Percentiles rank a stretch among this genome's conserved stretches.
Conservation (phyloP, 805 yeast genomes). For the Hanseniaspora mollemarum region DNA sequence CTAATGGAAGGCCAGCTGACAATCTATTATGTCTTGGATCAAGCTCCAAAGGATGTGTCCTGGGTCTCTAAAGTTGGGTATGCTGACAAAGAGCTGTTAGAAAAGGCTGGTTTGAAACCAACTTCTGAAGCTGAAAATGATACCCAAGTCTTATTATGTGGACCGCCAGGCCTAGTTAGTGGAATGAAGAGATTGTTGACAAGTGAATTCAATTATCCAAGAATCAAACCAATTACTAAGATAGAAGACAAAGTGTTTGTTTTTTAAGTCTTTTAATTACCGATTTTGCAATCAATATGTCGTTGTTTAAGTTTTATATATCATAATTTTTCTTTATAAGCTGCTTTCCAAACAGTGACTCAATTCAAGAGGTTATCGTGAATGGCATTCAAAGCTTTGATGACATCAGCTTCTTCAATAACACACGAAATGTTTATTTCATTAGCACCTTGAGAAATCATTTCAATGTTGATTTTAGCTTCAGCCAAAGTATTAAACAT, state of each 20-base stretch:
- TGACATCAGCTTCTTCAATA: slow-evolving; percentile 67
- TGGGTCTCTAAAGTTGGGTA: slow-evolving; percentile 78
- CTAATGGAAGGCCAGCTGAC: slow-evolving; percentile 44
- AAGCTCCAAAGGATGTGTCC: slow-evolving; percentile 40
- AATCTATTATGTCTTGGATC: slow-evolving; percentile 65
- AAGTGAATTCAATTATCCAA: slow-evolving; percentile 51
- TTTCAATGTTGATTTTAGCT: slow-evolving; percentile 84
- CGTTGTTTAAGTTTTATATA: not conserved
- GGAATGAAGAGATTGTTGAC: slow-evolving; percentile 57
- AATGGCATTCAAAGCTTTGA: slow-evolving; percentile 74
- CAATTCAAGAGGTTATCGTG: slow-evolving; percentile 53
- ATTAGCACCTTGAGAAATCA: slow-evolving; percentile 97
- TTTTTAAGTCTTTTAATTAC: slow-evolving; percentile 41
- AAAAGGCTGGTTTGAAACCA: slow-evolving; percentile 50
- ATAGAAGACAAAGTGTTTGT: slow-evolving; percentile 84
- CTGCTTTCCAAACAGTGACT: too few relatives aligned
- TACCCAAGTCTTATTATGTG: slow-evolving; percentile 67
- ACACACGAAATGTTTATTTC: slow-evolving; percentile 96
- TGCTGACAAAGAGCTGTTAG: slow-evolving; percentile 63
- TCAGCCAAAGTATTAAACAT: slow-evolving; percentile 92
- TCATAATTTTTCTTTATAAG: slow-evolving; percentile 1
- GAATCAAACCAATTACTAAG: slow-evolving; percentile 81
- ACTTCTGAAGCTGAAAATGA: slow-evolving; percentile 35
- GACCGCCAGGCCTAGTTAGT: slow-evolving; percentile 87
- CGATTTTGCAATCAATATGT: not conserved